A percentile compares a stretch with the other conserved stretches of the same genome.
phyloP scores from a whole-genome alignment of 2,329 filamentous ascomycete species.

The Cercospora beticola region DNA sequence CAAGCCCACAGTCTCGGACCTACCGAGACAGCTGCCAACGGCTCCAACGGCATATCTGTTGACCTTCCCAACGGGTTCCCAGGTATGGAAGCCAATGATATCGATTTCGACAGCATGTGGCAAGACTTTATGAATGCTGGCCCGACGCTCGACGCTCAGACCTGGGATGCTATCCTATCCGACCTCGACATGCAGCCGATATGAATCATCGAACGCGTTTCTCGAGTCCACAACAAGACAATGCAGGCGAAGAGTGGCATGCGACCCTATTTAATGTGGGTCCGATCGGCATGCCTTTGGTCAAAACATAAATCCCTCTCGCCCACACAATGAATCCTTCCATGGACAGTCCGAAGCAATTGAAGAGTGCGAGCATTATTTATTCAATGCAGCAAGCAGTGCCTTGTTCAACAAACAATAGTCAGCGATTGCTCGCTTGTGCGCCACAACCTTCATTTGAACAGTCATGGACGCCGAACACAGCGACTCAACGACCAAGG shows the following conservation, averaged over 20 bases:
- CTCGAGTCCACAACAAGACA: background rate
- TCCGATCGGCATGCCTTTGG: background rate
- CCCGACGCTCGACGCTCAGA: slow-evolving; percentile 17
- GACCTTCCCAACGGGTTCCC: background rate
- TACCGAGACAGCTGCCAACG: background rate
- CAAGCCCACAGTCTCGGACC: background rate
- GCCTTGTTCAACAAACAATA: background rate
- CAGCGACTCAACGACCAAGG: background rate
- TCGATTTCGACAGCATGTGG: slow-evolving; percentile 31
- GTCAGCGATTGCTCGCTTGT: background rate
- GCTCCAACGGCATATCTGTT: background rate
- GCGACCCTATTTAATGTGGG: background rate
- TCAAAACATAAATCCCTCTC: background rate
- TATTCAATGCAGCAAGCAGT: background rate
- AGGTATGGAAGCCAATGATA: background rate
- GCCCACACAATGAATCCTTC: background rate
- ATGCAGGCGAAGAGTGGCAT: background rate
- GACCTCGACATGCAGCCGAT: background rate
- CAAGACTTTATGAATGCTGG: slow-evolving; percentile 29
- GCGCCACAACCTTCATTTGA: background rate
- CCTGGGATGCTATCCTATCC: background rate
- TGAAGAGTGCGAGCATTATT: background rate
- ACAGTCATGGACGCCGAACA: background rate
- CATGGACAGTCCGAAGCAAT: background rate
- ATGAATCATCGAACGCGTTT: background rate